Base-by-base conservation (phyloP, 352 stramenopile genomes). In the Globisporangium spiculum region DNA sequence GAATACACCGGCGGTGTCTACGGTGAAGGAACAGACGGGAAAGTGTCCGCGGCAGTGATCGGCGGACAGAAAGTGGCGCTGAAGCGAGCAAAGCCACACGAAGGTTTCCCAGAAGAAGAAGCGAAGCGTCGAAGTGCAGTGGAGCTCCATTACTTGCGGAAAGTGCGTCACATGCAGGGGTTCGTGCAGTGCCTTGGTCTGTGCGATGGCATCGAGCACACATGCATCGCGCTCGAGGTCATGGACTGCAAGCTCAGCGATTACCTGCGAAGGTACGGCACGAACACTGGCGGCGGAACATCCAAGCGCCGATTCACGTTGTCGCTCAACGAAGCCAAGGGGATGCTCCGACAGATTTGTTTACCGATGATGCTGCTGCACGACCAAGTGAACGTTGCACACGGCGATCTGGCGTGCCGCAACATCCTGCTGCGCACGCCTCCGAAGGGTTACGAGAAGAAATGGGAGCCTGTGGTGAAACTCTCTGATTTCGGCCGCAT, bases 241-340 rank as follows among this genome's bases (percentile, higher is more conserved):
- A 91, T 95, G 85, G 86, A 95, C 64, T 93, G 87, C 72, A 95
- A 95, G 63, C 75, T 95, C 14, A 95, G 87, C 64, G 87, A 95
- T 67, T 95, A 95, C 69, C 74, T 93, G 73, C 75, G 87, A 60
- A 72, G 81, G 36, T 91, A 93, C 59, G 85, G 86, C 6, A 75
- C 75, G 22, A 74, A 59, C 41, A 69, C 65, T 24, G 46, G 76
- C 2, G 57, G 63, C 44, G 67, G 71, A 18, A 53, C 65, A 18
- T 79, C 75, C 22, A 81, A 87, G 50, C 85, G 85, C 3, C 75
- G 82, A 3, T 90, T 81, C 60, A 91, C 83, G 3, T 68, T 93
- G 8, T 80, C 83, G 7, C 75, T 86, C 53, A 79, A 80, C 4
- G 74, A 83, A 52, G 83, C 83, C 1, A 84, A 80, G 54, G 62